Evolutionary conservation across 1,284 basidiomycete genomes (phyloP), one percentile per base, ranked within the genome.

Genomic region (Ganoderma leucocontextum): DNA sequence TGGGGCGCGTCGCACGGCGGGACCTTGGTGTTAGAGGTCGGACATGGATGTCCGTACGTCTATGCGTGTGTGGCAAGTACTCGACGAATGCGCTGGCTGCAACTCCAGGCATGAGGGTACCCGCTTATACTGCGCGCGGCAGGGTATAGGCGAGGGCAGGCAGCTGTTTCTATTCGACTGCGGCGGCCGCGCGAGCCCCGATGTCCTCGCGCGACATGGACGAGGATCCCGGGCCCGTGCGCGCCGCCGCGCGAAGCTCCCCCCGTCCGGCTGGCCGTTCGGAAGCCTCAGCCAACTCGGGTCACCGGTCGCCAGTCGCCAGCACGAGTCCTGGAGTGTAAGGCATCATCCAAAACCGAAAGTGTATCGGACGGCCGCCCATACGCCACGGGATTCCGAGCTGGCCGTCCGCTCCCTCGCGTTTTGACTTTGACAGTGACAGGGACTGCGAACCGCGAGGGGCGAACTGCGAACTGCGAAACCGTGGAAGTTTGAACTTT

Each of bases 81-180:
- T 60, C 66, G 66, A 67, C 61, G 66, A 67, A 62, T 67, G 66
- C 57, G 39, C 66, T 63, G 62, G 66, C 36, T 35, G 66, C 66
- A 61, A 67, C 49, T 49, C 62, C 53, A 66, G 60, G 61, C 65
- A 66, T 66, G 65, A 66, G 66, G 62, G 66, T 67, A 63, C 57
- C 52, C 62, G 55, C 62, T 57, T 57, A 42, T 63, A 47, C 47
- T 60, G 60, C 41, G 65, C 53, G 61, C 65, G 55, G 55, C 55
- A 58, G 55, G 55, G 55, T 38, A 38, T 58, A 55, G 52, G 29
- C 52, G 52, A 55, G 52, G 52, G 52, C 29, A 15, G 7, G 17
- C 29, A 19, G 8, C 2, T 15, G 42, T 15, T 47, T 15, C 29
- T 9, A 8, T 17, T 58, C 35, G 36, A 19, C n/a, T 8, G 35